phyloP scores from a whole-genome alignment of 176 grass and related monocot species.

The Metroxylon sagu region DNA sequence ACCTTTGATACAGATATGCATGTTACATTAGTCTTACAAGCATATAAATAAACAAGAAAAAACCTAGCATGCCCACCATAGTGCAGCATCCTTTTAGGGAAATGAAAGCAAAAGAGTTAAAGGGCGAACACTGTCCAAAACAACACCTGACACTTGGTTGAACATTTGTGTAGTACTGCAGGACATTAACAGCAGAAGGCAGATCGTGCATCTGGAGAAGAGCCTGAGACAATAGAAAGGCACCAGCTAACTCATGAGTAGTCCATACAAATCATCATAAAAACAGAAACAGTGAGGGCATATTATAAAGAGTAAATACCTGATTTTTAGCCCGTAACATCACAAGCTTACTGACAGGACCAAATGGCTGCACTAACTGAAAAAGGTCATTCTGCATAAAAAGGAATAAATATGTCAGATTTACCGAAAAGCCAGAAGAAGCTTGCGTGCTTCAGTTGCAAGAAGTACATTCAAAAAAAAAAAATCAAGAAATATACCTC shows the following conservation, averaged over 20 bases:
- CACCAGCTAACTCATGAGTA: not conserved
- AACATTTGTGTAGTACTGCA: constrained; percentile 79
- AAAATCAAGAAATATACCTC: constrained; percentile 44
- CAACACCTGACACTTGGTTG: constrained; percentile 85
- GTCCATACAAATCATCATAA: not conserved
- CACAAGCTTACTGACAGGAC: constrained; percentile 59
- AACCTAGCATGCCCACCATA: too few relatives aligned
- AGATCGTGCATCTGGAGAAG: constrained; percentile 94
- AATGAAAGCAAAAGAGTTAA: too few relatives aligned
- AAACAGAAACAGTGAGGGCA: not conserved
- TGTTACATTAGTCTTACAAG: too few relatives aligned
- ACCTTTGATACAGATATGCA: too few relatives aligned
- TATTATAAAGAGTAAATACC: constrained; percentile 23
- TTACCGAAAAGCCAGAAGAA: not conserved
- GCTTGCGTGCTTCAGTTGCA: not conserved
- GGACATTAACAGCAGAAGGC: constrained; percentile 47
- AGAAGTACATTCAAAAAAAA: not conserved
- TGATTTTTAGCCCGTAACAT: constrained; percentile 94
- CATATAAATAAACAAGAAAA: too few relatives aligned
- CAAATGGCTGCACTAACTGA: constrained; percentile 90
- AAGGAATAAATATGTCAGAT: not conserved
- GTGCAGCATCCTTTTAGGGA: too few relatives aligned
- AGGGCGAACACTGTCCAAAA: not conserved
- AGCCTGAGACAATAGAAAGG: constrained; percentile 33
- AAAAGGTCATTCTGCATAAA: constrained; percentile 63